Base-by-base conservation (phyloP, 2,329 filamentous ascomycete genomes). In the Delphinella strobiligena region DNA sequence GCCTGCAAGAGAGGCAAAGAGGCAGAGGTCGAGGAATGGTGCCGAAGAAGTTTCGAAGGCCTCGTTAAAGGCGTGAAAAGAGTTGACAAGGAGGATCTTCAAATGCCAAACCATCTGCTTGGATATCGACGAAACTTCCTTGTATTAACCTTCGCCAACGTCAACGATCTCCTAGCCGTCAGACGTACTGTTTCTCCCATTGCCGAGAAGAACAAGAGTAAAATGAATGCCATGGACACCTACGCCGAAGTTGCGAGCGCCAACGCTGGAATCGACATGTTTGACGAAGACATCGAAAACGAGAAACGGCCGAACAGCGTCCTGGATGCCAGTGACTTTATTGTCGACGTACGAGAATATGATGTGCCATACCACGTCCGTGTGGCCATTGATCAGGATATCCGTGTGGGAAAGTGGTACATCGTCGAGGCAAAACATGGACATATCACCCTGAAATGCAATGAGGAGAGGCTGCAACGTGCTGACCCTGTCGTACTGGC, bases 361-460 rank as follows among this genome's bases (percentile, higher is more conserved):
- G 91, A 98, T 64, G 93, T 98, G 54, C 93, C 91, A 49, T 98
- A 98, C 69, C 91, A 98, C 69, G 91, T 98, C 57, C 78, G 91
- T 74, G 89, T 98, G 66, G 84, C 93, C 63, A 98, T 98, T 66
- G 91, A 98, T 41, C 24, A 57, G 87, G 91, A 94, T 66, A 89
- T 98, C 54, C 78, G 91, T 50, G 88, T 93, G 48, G 91, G 87
- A 61, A 93, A 85, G 61, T 98, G 91, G 91, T 98, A 98, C 60
- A 85, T 78, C 41, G 84, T 98, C 36, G 86, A 96, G 54, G 84
- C 85, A 35, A 95, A 93, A 57, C 88, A 96, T 54, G 91, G 93
- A 41, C 68, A 82, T 42, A 82, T 89, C 41, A 82, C 77, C n/a
- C 68, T 98, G 47, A 79, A 72, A 34, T 86, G 83, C 55, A 80